Evolutionary conservation across 345 rosid genomes (phyloP).

Genomic region (Lagerstroemia speciosa): DNA sequence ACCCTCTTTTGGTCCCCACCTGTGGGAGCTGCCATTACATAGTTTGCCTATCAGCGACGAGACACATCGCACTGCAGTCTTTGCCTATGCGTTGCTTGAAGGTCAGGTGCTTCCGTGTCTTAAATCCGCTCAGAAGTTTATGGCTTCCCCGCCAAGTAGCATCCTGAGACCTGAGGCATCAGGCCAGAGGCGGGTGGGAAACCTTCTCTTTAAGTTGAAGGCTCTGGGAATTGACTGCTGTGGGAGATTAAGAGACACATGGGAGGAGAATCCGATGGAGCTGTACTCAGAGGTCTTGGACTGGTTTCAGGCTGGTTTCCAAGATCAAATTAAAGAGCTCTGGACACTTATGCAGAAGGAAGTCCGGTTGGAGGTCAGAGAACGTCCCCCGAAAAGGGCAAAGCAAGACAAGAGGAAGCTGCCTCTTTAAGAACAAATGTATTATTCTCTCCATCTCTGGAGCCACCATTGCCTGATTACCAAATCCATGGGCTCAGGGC

Average conservation of each 20-base stretch:
- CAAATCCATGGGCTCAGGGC: neutral
- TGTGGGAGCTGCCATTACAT: conserved; percentile 66
- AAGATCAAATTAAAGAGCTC: conserved; percentile 31
- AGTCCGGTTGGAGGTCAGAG: conserved; percentile 24
- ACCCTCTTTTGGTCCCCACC: conserved; percentile 59
- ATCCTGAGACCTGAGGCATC: conserved; percentile 47
- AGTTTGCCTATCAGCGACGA: conserved; percentile 23
- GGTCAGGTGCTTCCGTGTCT: conserved; percentile 76
- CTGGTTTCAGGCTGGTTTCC: conserved; percentile 69
- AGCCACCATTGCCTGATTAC: neutral
- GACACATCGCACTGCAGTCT: conserved; percentile 36
- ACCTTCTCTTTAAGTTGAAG: conserved; percentile 44
- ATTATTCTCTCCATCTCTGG: neutral
- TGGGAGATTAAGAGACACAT: conserved; percentile 35
- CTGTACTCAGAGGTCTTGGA: conserved; percentile 42
- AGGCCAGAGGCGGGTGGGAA: conserved; percentile 58
- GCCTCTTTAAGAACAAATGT: neutral
- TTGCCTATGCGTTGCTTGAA: conserved; percentile 66
- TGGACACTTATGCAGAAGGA: conserved; percentile 59
- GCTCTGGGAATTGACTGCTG: conserved; percentile 35
- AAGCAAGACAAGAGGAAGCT: conserved; percentile 15
- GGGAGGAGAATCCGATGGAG: conserved; percentile 40
- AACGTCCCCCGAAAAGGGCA: conserved; percentile 22
- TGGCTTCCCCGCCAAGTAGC: conserved; percentile 54
- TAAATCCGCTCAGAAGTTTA: conserved; percentile 22